Conservation (phyloP, 441 rosid species). For the Metrosideros polymorpha region DNA sequence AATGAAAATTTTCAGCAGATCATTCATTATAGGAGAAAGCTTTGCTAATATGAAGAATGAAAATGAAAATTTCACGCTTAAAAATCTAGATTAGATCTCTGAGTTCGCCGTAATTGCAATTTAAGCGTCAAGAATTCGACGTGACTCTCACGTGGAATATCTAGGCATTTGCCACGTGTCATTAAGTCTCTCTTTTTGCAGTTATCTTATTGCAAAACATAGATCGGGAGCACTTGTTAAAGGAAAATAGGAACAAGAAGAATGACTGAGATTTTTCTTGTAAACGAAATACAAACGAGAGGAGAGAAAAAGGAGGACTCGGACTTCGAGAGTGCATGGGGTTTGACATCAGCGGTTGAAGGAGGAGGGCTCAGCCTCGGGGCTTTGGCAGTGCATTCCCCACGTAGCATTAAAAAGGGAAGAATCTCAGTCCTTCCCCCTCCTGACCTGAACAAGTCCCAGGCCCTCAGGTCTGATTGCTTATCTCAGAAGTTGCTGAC, state of each 20-base stretch:
- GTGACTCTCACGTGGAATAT: background rate
- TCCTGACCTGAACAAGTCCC: background rate
- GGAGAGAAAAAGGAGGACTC: background rate
- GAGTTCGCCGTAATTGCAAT: background rate
- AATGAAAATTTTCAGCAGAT: too few species aligned
- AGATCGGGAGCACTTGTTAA: background rate
- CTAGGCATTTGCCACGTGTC: background rate
- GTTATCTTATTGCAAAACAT: background rate
- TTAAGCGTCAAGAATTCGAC: background rate
- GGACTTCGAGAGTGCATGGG: background rate
- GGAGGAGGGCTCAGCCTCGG: background rate
- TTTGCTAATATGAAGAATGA: background rate
- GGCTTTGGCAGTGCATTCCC: background rate
- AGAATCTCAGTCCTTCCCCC: constrained; percentile 4
- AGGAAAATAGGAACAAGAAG: background rate
- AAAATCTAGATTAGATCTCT: background rate
- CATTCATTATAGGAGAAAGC: too few species aligned
- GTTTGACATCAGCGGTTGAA: background rate
- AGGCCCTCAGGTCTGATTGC: constrained; percentile 19
- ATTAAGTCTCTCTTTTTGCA: background rate
- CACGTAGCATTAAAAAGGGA: background rate
- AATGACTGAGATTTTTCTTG: background rate
- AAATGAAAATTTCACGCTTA: background rate
- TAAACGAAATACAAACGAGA: background rate
- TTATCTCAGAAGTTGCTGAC: constrained; percentile 18